Percentiles rank a stretch among this genome's conserved stretches.
phyloP scores from a whole-genome alignment of 768 basidiomycete species.

The Terana coerulea region DNA sequence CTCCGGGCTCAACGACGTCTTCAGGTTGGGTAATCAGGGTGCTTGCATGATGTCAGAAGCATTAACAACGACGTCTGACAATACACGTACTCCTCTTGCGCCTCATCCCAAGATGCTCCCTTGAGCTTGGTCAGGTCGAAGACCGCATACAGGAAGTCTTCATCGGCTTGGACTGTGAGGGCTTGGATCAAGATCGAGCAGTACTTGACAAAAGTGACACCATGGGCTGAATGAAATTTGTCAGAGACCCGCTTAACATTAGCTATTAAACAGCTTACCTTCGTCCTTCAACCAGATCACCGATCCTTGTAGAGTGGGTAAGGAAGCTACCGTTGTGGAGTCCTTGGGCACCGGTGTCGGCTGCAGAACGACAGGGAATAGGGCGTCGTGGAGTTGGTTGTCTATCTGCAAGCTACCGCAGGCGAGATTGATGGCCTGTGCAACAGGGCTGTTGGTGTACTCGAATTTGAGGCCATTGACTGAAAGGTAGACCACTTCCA shows the following conservation, averaged over 20 bases:
- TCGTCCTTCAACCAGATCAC: slow-evolving; percentile 90
- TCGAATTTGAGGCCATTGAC: slow-evolving; percentile 77
- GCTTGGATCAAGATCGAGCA: slow-evolving; percentile 92
- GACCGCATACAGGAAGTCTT: slow-evolving; percentile 90
- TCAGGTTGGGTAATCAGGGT: slow-evolving; percentile 68
- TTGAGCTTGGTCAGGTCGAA: slow-evolving; percentile 91
- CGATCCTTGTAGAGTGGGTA: slow-evolving; percentile 87
- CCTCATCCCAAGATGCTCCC: slow-evolving; percentile 86
- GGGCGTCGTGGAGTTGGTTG: slow-evolving; percentile 94
- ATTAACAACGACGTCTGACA: slow-evolving; percentile 1
- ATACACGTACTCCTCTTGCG: slow-evolving; percentile 66
- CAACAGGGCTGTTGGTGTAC: slow-evolving; percentile 73
- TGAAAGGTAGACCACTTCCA: slow-evolving; percentile 88
- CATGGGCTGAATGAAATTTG: slow-evolving; percentile 64
- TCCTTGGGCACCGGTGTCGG: slow-evolving; percentile 85
- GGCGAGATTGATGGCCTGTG: slow-evolving; percentile 76
- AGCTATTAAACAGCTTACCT: slow-evolving; percentile 46
- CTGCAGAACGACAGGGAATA: slow-evolving; percentile 93
- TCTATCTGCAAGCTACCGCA: slow-evolving; percentile 92
- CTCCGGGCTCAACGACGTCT: slow-evolving; percentile 67
- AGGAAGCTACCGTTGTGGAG: slow-evolving; percentile 68
- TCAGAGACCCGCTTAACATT: background rate
- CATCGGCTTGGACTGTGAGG: slow-evolving; percentile 93
- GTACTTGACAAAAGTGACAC: slow-evolving; percentile 97
- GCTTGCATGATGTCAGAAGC: slow-evolving; percentile 32